phyloP scores from a whole-genome alignment of 140 eudicot genomes.

The Cichorium intybus region DNA sequence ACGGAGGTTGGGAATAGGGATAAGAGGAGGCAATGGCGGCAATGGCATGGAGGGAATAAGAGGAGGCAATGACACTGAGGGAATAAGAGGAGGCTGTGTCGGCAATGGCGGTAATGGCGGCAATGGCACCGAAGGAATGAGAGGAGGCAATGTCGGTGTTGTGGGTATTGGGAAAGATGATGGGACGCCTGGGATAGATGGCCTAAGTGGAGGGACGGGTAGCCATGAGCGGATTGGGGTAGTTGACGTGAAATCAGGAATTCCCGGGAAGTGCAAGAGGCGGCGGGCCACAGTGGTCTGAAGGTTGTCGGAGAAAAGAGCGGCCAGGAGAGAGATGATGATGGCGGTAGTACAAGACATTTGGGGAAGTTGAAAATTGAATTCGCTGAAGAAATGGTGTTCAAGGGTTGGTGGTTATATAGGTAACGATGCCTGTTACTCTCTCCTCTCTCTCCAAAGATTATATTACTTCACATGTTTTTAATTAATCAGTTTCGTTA shows the following conservation, averaged over 20 bases:
- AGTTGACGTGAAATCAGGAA: neutral
- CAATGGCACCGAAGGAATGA: neutral
- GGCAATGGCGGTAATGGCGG: neutral
- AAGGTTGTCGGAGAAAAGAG: slow-evolving; percentile 23
- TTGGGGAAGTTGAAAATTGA: neutral
- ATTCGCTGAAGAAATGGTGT: neutral
- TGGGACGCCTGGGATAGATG: neutral
- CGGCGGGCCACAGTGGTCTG: slow-evolving; percentile 17
- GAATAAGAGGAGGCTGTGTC: neutral
- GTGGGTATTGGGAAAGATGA: slow-evolving; percentile 6
- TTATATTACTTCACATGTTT: no score
- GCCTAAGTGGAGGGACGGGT: neutral
- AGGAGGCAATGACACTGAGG: neutral
- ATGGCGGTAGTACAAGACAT: slow-evolving; percentile 18
- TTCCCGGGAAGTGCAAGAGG: slow-evolving; percentile 21
- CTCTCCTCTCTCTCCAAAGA: no score
- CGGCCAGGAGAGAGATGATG: slow-evolving; percentile 21
- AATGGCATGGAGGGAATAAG: no score
- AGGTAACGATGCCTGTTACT: neutral
- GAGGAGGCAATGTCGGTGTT: slow-evolving; percentile 6
- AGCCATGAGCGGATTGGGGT: neutral
- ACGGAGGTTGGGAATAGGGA: slow-evolving; percentile 22
- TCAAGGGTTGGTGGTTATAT: neutral
- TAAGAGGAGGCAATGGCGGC: no score
- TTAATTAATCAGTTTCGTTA: no score